Base-by-base conservation (phyloP, 2,329 filamentous ascomycete genomes). In the Exophiala sp. region DNA sequence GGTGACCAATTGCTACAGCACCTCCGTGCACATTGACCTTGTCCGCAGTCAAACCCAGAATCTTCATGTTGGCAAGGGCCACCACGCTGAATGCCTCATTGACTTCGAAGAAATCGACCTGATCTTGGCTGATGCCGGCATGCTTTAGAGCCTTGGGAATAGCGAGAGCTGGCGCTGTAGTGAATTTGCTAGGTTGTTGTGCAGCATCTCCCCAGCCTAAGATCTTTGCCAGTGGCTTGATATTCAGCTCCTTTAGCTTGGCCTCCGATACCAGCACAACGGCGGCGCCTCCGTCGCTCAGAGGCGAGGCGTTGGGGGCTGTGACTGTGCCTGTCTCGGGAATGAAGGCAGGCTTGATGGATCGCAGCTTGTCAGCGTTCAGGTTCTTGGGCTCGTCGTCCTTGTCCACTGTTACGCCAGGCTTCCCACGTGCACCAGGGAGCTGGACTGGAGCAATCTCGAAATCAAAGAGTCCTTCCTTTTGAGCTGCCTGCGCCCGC, bases 21-120 rank as follows among this genome's bases (percentile, higher is more conserved):
- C 94, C 94, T 68, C 94, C 94, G 68, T 91, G 92, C 52, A 97
- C 78, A 76, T 99, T 99, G 70, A 99, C 91, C 76, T 91, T 95
- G 56, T 91, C 88, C 62, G 88, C 81, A 61, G 79, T 78, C 53
- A 99, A 76, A 58, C 79, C 81, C 38, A 99, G 84, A 51, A 97
- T 73, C 83, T 99, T 96, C 77, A 96, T 85, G 79, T 99, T 99
- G 63, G 94, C 91, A 48, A 99, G 82, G 36, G 94, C 90, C 60
- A 99, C 94, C 46, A 96, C 94, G 60, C 89, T 94, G 80, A 99
- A 99, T 39, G 94, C 94, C 80, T 99, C 94, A 79, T 99, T 99
- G 80, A 99, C 96, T 80, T 99, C 94, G 73, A 94, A 99, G 65
- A 85, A 94, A 68, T 97, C 92, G 54, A 99, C 81, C 55, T 89